Conservation (phyloP, 139 green algal genomes). For the Chlamydomonas applanata region DNA sequence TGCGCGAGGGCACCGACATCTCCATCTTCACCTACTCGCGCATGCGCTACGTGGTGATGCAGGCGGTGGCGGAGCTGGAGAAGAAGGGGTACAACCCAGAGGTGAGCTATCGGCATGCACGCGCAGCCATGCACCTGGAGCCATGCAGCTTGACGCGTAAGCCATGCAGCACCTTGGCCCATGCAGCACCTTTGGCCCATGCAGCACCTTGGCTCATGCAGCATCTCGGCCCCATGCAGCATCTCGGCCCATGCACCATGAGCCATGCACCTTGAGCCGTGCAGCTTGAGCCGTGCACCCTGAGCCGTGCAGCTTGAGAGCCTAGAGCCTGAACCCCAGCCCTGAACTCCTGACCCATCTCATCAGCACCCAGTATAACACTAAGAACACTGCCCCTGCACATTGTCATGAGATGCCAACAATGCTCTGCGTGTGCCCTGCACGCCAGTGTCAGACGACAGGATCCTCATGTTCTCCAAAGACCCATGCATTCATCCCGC, state of each 20-base stretch:
- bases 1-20: constrained; percentile 81
- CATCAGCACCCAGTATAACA: no score
- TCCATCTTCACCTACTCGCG: constrained; percentile 95
- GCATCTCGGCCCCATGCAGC: background rate
- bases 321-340: background rate
- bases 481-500: background rate
- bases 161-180: background rate
- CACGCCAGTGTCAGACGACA: no score
- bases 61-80: constrained; percentile 57
- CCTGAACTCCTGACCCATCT: background rate
- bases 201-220: no score
- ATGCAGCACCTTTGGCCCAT: no score
- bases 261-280: background rate
- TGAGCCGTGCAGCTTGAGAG: background rate
- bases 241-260: background rate
- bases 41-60: constrained; percentile 93
- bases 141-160: background rate
- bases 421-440: no score
- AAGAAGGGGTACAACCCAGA: constrained; percentile 89
- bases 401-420: no score
- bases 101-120: no score
- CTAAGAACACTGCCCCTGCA: no score
- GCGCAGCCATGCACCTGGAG: no score
- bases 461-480: no score
- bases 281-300: no score